phyloP scores from a whole-genome alignment of 2,329 filamentous ascomycete genomes.

The Coniella lustricola region DNA sequence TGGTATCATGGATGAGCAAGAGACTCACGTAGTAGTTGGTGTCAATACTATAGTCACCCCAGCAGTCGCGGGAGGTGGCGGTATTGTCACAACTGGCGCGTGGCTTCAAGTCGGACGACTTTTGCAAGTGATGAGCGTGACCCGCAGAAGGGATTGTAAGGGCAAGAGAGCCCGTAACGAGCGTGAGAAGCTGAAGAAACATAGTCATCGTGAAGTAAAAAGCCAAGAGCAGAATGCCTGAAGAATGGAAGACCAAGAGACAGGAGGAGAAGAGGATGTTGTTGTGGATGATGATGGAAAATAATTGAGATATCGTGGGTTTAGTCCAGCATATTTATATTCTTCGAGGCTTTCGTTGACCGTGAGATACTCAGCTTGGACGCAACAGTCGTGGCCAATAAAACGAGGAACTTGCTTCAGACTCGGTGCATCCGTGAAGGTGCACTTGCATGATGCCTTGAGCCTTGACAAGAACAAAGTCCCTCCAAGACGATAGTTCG shows the following conservation, averaged over 20 bases:
- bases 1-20: too few relatives aligned
- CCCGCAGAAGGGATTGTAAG: slow-evolving; percentile 1
- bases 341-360: not conserved
- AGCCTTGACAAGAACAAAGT: not conserved
- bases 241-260: slow-evolving; percentile 10
- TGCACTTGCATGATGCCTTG: not conserved
- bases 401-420: not conserved
- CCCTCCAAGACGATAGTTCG: too few relatives aligned
- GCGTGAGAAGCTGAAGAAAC: slow-evolving; percentile 1
- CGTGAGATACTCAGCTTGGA: not conserved
- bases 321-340: slow-evolving; percentile 1
- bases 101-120: slow-evolving; percentile 1
- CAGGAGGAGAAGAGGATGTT: not conserved
- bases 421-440: not conserved
- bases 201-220: slow-evolving; percentile 8
- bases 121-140: not conserved
- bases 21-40: slow-evolving; percentile 23
- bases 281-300: not conserved
- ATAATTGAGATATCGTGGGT: not conserved
- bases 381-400: too few relatives aligned
- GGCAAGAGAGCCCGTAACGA: slow-evolving; percentile 10
- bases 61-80: slow-evolving; percentile 22
- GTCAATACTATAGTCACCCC: slow-evolving; percentile 25
- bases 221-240: slow-evolving; percentile 9
- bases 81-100: slow-evolving; percentile 18